Evolutionary conservation across 257 asterid species (phyloP).

Genomic region (Forsythia viridissima): DNA sequence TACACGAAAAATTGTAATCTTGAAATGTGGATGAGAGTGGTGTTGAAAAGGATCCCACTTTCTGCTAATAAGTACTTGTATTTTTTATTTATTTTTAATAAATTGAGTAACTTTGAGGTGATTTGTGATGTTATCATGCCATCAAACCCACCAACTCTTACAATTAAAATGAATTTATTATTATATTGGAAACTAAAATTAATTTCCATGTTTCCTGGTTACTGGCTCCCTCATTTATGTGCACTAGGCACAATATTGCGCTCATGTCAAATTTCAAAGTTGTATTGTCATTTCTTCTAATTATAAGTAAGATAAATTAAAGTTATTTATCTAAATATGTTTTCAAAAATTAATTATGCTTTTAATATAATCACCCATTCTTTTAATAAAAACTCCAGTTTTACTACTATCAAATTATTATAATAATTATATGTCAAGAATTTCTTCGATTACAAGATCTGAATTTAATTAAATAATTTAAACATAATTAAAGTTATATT

Average conservation of each 20-base stretch:
- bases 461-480: neutral
- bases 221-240: neutral
- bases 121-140: neutral
- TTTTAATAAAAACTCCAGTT: neutral
- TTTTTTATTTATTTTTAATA: neutral
- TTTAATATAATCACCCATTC: too few relatives aligned
- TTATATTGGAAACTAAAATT: neutral
- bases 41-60: conserved; percentile 33
- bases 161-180: neutral
- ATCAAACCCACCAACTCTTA: neutral
- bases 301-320: too few relatives aligned
- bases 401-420: neutral
- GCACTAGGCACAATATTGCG: neutral
- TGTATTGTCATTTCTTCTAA: too few relatives aligned
- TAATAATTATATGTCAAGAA: neutral
- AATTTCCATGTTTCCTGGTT: neutral
- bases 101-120: neutral
- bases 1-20: neutral
- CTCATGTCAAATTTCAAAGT: neutral
- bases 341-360: too few relatives aligned
- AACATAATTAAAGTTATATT: neutral
- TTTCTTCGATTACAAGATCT: neutral
- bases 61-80: neutral
- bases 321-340: too few relatives aligned
- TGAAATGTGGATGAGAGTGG: conserved; percentile 14